Percentiles rank a stretch among this genome's conserved stretches.
phyloP scores from a whole-genome alignment of 1,284 basidiomycete genomes.

The Binderoboletus segoi region DNA sequence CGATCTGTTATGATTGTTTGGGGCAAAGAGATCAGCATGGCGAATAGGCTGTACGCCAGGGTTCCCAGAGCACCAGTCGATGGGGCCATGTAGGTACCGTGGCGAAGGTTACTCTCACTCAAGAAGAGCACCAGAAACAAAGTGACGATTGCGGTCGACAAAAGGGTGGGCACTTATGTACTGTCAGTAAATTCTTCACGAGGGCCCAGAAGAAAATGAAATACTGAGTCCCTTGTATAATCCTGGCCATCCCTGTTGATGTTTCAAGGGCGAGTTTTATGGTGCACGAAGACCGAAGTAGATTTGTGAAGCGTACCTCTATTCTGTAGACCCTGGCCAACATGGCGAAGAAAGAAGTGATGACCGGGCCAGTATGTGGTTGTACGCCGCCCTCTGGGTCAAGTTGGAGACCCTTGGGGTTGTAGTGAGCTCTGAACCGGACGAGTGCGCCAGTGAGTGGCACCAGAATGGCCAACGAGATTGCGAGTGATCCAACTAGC shows the following conservation, averaged over 20 bases:
- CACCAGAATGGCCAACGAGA: constrained; percentile 58
- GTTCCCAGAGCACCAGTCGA: constrained; percentile 67
- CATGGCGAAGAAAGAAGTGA: constrained; percentile 69
- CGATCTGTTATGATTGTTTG: constrained; percentile 79
- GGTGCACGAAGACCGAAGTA: neutral
- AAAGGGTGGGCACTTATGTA: constrained; percentile 68
- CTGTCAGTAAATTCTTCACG: constrained; percentile 12
- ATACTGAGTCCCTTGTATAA: constrained; percentile 85
- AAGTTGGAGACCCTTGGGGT: constrained; percentile 80
- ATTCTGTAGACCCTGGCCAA: constrained; percentile 72
- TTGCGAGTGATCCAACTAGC: constrained; percentile 49
- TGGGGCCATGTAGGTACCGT: constrained; percentile 71
- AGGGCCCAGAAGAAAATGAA: neutral
- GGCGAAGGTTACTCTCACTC: constrained; percentile 54
- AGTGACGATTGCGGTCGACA: constrained; percentile 63
- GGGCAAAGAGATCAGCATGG: constrained; percentile 81
- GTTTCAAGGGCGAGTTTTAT: neutral
- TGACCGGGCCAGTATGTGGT: constrained; percentile 72
- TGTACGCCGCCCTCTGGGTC: constrained; percentile 77
- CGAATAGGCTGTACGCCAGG: constrained; percentile 60
- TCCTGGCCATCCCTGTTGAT: constrained; percentile 67
- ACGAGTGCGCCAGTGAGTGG: constrained; percentile 71
- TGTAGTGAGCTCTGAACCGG: constrained; percentile 78
- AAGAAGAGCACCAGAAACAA: constrained; percentile 59
- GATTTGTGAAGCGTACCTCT: constrained; percentile 52